Percentiles rank a stretch among this genome's conserved stretches.
phyloP scores from a whole-genome alignment of 2,329 filamentous ascomycete species.

The Xylaria polymorpha region DNA sequence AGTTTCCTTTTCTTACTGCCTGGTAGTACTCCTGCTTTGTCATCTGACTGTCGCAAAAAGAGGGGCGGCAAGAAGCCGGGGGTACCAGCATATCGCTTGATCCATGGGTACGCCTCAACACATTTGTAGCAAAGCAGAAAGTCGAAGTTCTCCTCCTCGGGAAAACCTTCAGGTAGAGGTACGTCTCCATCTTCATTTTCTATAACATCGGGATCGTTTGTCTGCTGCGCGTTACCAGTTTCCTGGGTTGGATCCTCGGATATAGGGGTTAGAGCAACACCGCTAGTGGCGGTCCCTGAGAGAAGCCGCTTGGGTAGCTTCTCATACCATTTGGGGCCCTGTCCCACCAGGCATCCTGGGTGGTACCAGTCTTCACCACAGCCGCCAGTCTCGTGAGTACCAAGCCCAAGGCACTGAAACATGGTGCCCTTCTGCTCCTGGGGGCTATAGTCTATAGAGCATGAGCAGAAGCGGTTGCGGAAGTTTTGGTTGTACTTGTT shows the following conservation, averaged over 20 bases:
- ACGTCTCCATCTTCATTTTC: constrained; percentile 67
- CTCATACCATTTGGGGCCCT: constrained; percentile 79
- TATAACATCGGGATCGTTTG: constrained; percentile 45
- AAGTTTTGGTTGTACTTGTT: constrained; percentile 99
- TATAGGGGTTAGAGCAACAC: constrained; percentile 59
- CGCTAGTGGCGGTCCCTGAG: constrained; percentile 37
- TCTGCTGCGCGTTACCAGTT: constrained; percentile 37
- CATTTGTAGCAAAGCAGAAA: constrained; percentile 95
- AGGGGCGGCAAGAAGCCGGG: constrained; percentile 83
- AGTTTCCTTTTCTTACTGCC: constrained; percentile 74
- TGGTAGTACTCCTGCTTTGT: constrained; percentile 25
- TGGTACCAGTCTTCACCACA: constrained; percentile 99
- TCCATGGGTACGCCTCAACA: constrained; percentile 87
- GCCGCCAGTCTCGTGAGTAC: constrained; percentile 81
- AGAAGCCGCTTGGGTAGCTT: constrained; percentile 55
- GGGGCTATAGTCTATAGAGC: constrained; percentile 86
- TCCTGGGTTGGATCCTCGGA: constrained; percentile 57
- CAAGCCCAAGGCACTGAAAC: constrained; percentile 94
- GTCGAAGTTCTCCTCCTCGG: constrained; percentile 88
- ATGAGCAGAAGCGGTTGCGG: constrained; percentile 90
- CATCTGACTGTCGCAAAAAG: constrained; percentile 56
- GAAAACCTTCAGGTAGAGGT: constrained; percentile 86
- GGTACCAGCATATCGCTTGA: constrained; percentile 86
- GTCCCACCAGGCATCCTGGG: constrained; percentile 87
- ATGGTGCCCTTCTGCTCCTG: constrained; percentile 94